Evolutionary conservation across 192 early-diverging fungal species (phyloP), one percentile per base, ranked within the genome.

Genomic region (Backusella sp.): DNA sequence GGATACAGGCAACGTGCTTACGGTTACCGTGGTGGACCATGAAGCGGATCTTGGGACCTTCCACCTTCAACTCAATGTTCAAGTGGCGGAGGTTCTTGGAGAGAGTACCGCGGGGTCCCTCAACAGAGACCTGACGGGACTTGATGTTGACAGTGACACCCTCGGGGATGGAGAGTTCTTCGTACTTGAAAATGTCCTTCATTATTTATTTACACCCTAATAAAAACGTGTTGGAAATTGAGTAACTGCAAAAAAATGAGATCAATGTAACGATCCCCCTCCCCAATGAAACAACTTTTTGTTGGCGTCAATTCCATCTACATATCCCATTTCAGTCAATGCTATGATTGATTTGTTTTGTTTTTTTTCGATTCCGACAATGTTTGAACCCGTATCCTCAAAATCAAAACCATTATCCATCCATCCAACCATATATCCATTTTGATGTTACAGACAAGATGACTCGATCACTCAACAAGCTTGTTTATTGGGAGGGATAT

Each of bases 1-100:
- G 95, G 88, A 99, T 96, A 90, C 96, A 96, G 73, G 96, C 96
- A 83, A 96, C 85, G 90, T 99, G 96, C 94, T 99, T 98, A 84
- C 96, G 94, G 82, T 86, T 88, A 73, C 96, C 97, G 87, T 96
- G 94, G 92, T 93, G 97, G 59, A 99, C 95, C 72, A 94, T 87
- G 70, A 99, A 90, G 87, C 97, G 95, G 86, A 97, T 85, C 86
- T 90, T 92, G 81, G 88, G 84, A 69, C 75, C 83, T 68, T 87
- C 81, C 76, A 90, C 88, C 88, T 88, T 86, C 77, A 97, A 89
- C 82, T 99, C 96, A 84, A 97, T 88, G 89, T 96, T 91, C 76
- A 96, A 88, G 89, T 99, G 97, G 78, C 92, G 87, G 86, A 99
- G 89, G 85, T 93, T 90, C 92, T 96, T 96, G 82, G 70, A 86